phyloP scores from a whole-genome alignment of 2,329 filamentous ascomycete species.

The Eurotiales sp. region DNA sequence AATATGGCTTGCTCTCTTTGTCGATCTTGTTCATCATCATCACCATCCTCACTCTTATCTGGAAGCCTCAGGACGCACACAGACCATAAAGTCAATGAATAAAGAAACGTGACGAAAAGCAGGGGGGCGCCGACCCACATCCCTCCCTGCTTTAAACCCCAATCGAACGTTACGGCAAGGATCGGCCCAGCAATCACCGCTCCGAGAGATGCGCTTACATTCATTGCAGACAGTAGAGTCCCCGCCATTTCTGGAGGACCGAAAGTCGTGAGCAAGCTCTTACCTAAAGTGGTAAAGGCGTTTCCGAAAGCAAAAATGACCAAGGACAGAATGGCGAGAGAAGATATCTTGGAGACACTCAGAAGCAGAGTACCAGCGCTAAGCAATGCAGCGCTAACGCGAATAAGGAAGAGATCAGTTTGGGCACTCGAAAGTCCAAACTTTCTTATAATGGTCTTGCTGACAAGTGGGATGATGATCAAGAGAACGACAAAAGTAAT shows the following conservation, averaged over 20 bases:
- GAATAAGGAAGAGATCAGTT: conserved; percentile 8
- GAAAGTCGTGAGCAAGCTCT: conserved; percentile 11
- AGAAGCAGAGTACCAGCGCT: conserved; percentile 10
- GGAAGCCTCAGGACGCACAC: conserved; percentile 9
- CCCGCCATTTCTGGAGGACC: conserved; percentile 9
- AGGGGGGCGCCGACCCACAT: conserved; percentile 8
- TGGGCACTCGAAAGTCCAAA: conserved; percentile 4
- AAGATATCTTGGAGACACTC: conserved; percentile 9
- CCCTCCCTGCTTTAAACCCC: conserved; percentile 6
- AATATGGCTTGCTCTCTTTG: conserved; percentile 2
- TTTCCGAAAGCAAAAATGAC: conserved; percentile 10
- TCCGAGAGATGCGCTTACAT: conserved; percentile 11
- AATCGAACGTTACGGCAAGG: conserved; percentile 7
- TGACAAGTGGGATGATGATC: conserved; percentile 9
- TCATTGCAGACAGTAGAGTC: conserved; percentile 11
- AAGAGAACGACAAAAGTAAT: conserved; percentile 8
- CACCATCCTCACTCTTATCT: conserved; percentile 3
- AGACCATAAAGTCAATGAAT: conserved; percentile 8
- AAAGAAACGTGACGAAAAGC: conserved; percentile 11
- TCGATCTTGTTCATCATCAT: conserved; percentile 3
- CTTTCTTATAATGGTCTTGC: conserved; percentile 1
- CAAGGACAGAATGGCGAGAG: conserved; percentile 9
- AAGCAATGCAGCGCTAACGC: conserved; percentile 7
- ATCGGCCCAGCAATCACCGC: conserved; percentile 11
- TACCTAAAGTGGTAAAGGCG: conserved; percentile 8